Conservation (phyloP, 2,329 filamentous ascomycete genomes). For the Colletotrichum horii region DNA sequence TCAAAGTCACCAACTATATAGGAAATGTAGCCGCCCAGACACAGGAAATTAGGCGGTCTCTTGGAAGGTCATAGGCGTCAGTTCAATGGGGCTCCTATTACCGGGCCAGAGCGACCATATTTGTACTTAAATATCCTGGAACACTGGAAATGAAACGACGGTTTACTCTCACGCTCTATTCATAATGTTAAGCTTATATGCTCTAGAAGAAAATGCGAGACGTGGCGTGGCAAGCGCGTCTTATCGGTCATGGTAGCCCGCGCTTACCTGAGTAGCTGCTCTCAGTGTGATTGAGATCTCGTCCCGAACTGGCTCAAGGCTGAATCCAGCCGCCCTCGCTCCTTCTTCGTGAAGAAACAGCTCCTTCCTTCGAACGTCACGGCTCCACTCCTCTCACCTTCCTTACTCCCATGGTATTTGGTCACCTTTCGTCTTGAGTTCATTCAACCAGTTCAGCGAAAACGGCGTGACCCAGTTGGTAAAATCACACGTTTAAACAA, state of each 20-base stretch:
- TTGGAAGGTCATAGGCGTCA: background rate
- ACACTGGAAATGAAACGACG: background rate
- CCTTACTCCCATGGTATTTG: background rate
- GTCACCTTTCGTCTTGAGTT: background rate
- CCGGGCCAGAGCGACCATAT: background rate
- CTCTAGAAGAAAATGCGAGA: background rate
- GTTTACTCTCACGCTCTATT: background rate
- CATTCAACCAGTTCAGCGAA: background rate
- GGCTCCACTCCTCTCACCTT: background rate
- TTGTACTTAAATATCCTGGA: background rate
- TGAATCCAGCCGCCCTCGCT: background rate
- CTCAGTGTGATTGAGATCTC: background rate
- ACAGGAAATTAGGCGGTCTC: no score
- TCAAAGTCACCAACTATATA: no score
- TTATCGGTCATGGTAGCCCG: background rate
- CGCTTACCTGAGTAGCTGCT: background rate
- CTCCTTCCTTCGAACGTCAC: background rate
- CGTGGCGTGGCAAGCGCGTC: background rate
- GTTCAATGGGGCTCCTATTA: background rate
- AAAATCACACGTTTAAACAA: background rate
- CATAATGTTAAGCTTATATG: background rate
- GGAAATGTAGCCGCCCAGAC: no score
- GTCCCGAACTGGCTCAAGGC: background rate
- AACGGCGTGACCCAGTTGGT: background rate
- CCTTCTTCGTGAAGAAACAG: background rate